Conservation (phyloP, 495 filamentous ascomycete species). For the Amorphotheca resinae region DNA sequence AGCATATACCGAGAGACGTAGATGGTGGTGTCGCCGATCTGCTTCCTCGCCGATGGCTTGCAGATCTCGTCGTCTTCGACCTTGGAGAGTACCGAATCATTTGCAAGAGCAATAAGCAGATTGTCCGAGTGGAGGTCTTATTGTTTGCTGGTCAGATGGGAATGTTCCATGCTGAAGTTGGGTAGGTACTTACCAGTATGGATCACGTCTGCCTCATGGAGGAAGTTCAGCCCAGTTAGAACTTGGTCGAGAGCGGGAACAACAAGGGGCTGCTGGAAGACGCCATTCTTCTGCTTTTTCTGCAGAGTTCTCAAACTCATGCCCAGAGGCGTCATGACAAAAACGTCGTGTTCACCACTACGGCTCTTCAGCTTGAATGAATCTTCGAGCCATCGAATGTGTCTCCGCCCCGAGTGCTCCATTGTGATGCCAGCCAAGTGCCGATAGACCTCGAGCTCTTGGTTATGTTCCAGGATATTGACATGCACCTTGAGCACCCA, state of each 20-base stretch:
- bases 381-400: slow-evolving; percentile 8
- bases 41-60: slow-evolving; percentile 9
- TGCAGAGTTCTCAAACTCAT: slow-evolving; percentile 11
- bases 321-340: slow-evolving; percentile 10
- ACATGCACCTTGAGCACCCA: slow-evolving; percentile 13
- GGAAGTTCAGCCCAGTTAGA: slow-evolving; percentile 5
- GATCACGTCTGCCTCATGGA: slow-evolving; percentile 10
- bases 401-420: too few species aligned
- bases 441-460: slow-evolving; percentile 12
- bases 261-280: slow-evolving; percentile 1
- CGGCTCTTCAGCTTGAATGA: slow-evolving; percentile 11
- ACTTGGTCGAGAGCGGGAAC: slow-evolving; percentile 6
- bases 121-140: slow-evolving; percentile 8
- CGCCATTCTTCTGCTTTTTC: not conserved
- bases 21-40: slow-evolving; percentile 8
- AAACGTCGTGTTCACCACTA: slow-evolving; percentile 10
- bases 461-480: slow-evolving; percentile 10
- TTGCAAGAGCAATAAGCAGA: slow-evolving; percentile 5
- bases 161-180: not conserved
- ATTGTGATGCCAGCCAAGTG: slow-evolving; percentile 5
- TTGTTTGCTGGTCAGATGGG: not conserved
- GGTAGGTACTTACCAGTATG: slow-evolving; percentile 10
- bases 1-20: slow-evolving; percentile 11
- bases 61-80: slow-evolving; percentile 3
- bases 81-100: slow-evolving; percentile 2